Conservation (phyloP, 73 alveolate genomes). For the Paramecium sexaurelia region DNA sequence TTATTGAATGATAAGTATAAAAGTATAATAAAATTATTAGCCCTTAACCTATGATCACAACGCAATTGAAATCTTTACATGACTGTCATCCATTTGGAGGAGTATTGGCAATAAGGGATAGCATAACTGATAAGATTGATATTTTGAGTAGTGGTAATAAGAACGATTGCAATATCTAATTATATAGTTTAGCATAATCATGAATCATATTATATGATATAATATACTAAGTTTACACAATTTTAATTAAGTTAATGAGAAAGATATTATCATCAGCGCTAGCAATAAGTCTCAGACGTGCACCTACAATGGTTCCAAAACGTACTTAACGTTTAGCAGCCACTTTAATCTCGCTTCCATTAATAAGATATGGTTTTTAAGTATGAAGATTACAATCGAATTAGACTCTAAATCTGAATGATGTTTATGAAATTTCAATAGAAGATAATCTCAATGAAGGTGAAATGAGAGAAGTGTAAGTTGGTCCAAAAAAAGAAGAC, state of each 20-base stretch:
- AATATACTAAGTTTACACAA: not conserved
- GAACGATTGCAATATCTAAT: constrained; percentile 31
- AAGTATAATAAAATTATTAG: not conserved
- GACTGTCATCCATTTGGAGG: constrained; percentile 72
- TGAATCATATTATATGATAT: not conserved
- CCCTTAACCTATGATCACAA: constrained; percentile 24
- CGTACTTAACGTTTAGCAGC: not conserved
- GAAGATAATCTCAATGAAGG: constrained; percentile 66
- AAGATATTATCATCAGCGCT: constrained; percentile 19
- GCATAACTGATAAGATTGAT: constrained; percentile 27
- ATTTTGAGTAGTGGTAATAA: not conserved
- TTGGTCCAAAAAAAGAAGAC: constrained; percentile 74
- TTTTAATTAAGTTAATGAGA: constrained; percentile 38
- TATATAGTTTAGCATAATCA: not conserved
- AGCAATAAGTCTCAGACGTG: not conserved
- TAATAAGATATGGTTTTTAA: constrained; percentile 15
- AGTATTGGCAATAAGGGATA: constrained; percentile 55
- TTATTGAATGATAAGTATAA: not conserved
- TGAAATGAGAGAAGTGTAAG: constrained; percentile 67
- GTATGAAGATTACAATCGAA: not conserved
- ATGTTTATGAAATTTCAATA: constrained; percentile 19
- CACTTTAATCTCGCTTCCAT: not conserved
- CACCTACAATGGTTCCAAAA: not conserved
- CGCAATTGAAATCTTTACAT: constrained; percentile 30
- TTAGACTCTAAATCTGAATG: constrained; percentile 46